phyloP scores from a whole-genome alignment of 2,329 filamentous ascomycete species.

The Fusarium sp. region DNA sequence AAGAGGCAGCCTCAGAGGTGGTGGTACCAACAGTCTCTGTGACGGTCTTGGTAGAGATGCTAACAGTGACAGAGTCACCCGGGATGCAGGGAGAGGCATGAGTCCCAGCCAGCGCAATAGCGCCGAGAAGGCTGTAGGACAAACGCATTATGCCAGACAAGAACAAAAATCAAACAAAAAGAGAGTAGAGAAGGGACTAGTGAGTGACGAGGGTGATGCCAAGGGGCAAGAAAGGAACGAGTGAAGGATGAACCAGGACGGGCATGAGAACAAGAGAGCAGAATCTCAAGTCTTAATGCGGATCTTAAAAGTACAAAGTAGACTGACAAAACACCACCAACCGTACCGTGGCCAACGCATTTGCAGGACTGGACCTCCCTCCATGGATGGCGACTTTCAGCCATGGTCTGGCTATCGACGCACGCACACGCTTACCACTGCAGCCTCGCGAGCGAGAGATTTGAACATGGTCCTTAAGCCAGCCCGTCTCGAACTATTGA shows the following conservation, averaged over 20 bases:
- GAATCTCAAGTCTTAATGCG: neutral
- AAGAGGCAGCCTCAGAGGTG: neutral
- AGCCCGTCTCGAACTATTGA: neutral
- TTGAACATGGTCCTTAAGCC: neutral
- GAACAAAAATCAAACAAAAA: neutral
- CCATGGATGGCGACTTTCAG: neutral
- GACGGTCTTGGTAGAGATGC: neutral
- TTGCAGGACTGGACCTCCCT: neutral
- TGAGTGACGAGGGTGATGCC: neutral
- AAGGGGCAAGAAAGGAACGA: neutral
- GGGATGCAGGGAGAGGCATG: neutral
- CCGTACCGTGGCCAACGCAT: neutral
- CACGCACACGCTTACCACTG: neutral
- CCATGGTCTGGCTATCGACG: neutral
- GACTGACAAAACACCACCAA: neutral
- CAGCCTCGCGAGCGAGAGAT: neutral
- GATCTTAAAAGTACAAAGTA: neutral
- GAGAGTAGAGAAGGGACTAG: neutral
- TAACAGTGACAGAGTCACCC: neutral
- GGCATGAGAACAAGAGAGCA: neutral
- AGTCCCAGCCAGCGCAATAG: neutral
- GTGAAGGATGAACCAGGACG: neutral
- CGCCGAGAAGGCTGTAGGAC: neutral
- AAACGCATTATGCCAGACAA: neutral
- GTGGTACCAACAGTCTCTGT: neutral